Evolutionary conservation across 2,329 filamentous ascomycete genomes (phyloP).

Genomic region (Venturia effusa): DNA sequence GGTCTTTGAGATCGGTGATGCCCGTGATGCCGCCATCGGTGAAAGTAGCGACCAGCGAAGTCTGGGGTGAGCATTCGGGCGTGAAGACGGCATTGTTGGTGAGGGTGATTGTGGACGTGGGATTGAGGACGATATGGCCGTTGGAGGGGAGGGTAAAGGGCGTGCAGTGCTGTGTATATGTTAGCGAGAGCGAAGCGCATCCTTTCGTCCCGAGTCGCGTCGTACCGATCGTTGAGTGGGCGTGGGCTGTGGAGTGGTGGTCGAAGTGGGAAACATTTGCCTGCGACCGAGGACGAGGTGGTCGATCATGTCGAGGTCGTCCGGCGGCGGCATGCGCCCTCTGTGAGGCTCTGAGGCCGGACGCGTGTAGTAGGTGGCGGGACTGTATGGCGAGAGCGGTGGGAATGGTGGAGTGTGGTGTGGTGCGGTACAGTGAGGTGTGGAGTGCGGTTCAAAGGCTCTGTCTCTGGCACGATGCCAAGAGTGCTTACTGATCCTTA

Average conservation of each 20-base stretch:
- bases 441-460: neutral
- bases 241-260: neutral
- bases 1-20: conserved; percentile 62
- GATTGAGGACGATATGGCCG: conserved; percentile 43
- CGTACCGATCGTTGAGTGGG: neutral
- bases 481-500: neutral
- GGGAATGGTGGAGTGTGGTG: neutral
- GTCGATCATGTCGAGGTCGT: neutral
- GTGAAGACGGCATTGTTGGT: conserved; percentile 49
- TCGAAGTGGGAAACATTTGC: neutral
- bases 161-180: conserved; percentile 41
- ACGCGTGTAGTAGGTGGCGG: neutral
- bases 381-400: too few relatives aligned
- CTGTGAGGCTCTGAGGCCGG: neutral
- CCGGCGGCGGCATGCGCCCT: conserved; percentile 1
- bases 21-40: conserved; percentile 27
- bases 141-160: conserved; percentile 51
- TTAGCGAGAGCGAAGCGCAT: neutral
- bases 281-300: neutral
- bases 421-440: too few relatives aligned
- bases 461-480: neutral
- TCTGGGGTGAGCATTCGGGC: conserved; percentile 40
- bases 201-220: neutral
- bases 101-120: conserved; percentile 47
- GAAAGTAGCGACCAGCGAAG: conserved; percentile 27